Percentiles rank a stretch among this genome's conserved stretches.
phyloP scores from a whole-genome alignment of 1,284 basidiomycete species.

The Ganoderma leucocontextum region DNA sequence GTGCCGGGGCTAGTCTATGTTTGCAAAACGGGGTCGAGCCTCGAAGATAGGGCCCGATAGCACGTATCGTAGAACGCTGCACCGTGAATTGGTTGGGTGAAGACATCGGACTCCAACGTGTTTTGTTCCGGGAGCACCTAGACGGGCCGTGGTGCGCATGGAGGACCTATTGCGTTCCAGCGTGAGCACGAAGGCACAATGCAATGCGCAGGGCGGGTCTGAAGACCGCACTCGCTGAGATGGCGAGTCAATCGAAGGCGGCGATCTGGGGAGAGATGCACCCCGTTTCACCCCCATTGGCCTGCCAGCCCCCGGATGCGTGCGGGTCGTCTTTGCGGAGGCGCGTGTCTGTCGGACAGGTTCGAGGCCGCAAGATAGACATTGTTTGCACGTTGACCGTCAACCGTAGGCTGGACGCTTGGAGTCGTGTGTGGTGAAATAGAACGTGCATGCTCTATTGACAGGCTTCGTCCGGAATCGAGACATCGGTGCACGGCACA shows the following conservation, averaged over 20 bases:
- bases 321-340: neutral
- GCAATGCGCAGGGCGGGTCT: slow-evolving; percentile 5
- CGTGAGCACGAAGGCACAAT: neutral
- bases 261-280: slow-evolving; percentile 22
- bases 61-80: too few species aligned
- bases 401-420: neutral
- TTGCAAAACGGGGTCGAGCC: slow-evolving; percentile 6
- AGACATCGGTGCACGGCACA: neutral
- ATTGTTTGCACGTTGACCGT: slow-evolving; percentile 25
- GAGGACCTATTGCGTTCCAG: neutral
- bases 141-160: slow-evolving; percentile 20
- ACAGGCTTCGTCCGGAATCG: neutral
- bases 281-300: slow-evolving; percentile 20
- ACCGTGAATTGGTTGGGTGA: neutral
- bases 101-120: slow-evolving; percentile 18
- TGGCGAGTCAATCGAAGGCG: slow-evolving; percentile 13
- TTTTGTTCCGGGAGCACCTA: slow-evolving; percentile 13
- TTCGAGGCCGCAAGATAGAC: slow-evolving; percentile 22
- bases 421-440: neutral
- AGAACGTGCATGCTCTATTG: neutral
- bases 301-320: slow-evolving; percentile 2
- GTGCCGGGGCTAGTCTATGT: slow-evolving; percentile 2
- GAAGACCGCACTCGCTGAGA: slow-evolving; percentile 7
- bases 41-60: slow-evolving; percentile 13
- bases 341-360: neutral